Conservation (phyloP, 208 protist genomes). For the Wallacemonas sp. region DNA sequence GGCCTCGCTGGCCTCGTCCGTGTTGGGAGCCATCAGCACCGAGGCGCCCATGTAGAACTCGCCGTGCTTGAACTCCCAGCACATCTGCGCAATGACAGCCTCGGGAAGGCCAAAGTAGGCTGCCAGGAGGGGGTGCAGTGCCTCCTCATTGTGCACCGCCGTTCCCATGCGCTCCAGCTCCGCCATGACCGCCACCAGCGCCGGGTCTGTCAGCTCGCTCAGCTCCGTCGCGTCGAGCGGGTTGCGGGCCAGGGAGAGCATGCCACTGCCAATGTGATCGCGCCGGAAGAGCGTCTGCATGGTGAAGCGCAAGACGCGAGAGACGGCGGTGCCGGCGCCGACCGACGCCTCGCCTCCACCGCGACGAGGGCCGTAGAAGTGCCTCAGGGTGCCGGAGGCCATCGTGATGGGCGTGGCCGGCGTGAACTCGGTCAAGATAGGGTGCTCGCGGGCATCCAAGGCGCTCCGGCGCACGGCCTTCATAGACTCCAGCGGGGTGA, state of each 20-base stretch:
- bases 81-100: slow-evolving; percentile 47
- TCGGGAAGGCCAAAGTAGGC: slow-evolving; percentile 57
- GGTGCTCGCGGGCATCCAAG: slow-evolving; percentile 47
- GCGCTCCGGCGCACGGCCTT: slow-evolving; percentile 40
- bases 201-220: slow-evolving; percentile 19
- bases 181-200: slow-evolving; percentile 38
- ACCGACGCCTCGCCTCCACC: slow-evolving; percentile 46
- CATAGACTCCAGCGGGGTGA: slow-evolving; percentile 43
- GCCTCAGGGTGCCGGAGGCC: slow-evolving; percentile 22
- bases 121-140: slow-evolving; percentile 36
- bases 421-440: slow-evolving; percentile 38
- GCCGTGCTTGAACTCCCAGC: slow-evolving; percentile 46
- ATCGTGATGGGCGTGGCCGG: slow-evolving; percentile 35
- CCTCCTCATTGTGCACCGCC: slow-evolving; percentile 27
- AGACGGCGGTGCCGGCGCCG: slow-evolving; percentile 44
- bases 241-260: slow-evolving; percentile 54
- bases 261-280: slow-evolving; percentile 34
- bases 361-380: slow-evolving; percentile 36
- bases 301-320: slow-evolving; percentile 62
- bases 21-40: slow-evolving; percentile 33
- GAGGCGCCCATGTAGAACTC: slow-evolving; percentile 46
- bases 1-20: slow-evolving; percentile 16
- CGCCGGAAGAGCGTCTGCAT: slow-evolving; percentile 58
- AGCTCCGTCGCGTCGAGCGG: slow-evolving; percentile 43
- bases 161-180: slow-evolving; percentile 22